Conservation (phyloP, 805 yeast species). For the Yamadazyma sp. region DNA sequence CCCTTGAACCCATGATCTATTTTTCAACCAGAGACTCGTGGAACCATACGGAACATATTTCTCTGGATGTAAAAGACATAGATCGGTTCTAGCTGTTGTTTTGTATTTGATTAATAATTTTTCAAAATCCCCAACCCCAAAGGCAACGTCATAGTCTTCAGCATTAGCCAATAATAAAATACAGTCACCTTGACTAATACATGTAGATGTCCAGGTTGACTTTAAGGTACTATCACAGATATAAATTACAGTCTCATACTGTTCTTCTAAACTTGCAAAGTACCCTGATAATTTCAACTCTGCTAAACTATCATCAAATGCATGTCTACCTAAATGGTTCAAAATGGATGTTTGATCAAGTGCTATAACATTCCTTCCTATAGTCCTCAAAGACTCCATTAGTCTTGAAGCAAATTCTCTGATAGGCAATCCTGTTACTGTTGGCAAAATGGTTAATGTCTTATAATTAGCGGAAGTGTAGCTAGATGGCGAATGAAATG, state of each 20-base stretch:
- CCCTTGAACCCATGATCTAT: slow-evolving; percentile 84
- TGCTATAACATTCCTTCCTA: slow-evolving; percentile 71
- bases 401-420: slow-evolving; percentile 76
- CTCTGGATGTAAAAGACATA: slow-evolving; percentile 81
- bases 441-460: slow-evolving; percentile 83
- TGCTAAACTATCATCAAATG: slow-evolving; percentile 80
- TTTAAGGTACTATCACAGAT: slow-evolving; percentile 81
- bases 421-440: slow-evolving; percentile 79
- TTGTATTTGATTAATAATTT: slow-evolving; percentile 66
- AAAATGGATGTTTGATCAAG: slow-evolving; percentile 82
- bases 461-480: slow-evolving; percentile 53
- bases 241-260: slow-evolving; percentile 82
- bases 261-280: slow-evolving; percentile 87
- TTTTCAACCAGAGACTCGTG: slow-evolving; percentile 80
- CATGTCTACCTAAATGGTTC: slow-evolving; percentile 82
- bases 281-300: slow-evolving; percentile 83
- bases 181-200: slow-evolving; percentile 94
- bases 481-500: slow-evolving; percentile 29
- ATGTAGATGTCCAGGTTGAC: slow-evolving; percentile 88
- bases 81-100: slow-evolving; percentile 84
- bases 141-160: slow-evolving; percentile 48
- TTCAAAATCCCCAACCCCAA: slow-evolving; percentile 84
- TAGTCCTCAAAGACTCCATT: slow-evolving; percentile 64
- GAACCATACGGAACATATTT: slow-evolving; percentile 80
- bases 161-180: slow-evolving; percentile 88